Percentiles rank a stretch among this genome's conserved stretches.
Conservation (phyloP, 228 moss, liverwort and hornwort species). For the Sphagnum magellanicum region DNA sequence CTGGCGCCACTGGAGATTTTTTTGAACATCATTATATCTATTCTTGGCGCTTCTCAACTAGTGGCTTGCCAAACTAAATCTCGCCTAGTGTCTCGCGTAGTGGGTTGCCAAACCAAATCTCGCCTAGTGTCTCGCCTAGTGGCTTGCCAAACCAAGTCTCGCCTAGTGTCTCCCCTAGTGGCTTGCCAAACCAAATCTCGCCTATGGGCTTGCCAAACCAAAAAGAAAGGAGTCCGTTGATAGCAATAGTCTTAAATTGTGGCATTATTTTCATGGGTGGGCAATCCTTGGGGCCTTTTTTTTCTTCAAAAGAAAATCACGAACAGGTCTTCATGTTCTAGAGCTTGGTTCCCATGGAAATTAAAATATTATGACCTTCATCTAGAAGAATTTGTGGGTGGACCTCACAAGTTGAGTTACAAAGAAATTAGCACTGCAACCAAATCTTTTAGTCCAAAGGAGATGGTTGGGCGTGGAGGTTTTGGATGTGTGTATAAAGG, state of each 20-base stretch:
- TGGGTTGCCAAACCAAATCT: no score
- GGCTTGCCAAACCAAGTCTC: no score
- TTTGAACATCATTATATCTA: constrained; percentile 8
- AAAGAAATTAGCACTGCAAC: constrained; percentile 32
- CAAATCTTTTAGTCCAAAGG: constrained; percentile 22
- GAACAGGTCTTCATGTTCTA: background rate
- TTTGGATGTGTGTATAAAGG: constrained; percentile 45
- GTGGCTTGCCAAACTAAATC: background rate
- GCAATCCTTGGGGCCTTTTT: background rate
- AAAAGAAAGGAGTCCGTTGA: no score
- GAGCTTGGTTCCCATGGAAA: background rate
- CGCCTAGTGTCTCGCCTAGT: no score
- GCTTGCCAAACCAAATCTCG: background rate
- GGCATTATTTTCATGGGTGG: no score
- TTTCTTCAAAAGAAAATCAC: background rate
- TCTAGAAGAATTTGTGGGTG: constrained; percentile 8
- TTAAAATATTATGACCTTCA: background rate
- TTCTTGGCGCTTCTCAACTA: constrained; percentile 6
- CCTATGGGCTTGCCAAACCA: background rate
- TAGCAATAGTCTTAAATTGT: no score
- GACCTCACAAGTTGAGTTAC: constrained; percentile 29
- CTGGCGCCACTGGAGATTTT: accelerated
- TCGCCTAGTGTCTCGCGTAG: no score
- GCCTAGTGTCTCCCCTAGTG: no score
- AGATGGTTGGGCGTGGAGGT: constrained; percentile 30